Base-by-base conservation (phyloP, 2,329 filamentous ascomycete genomes). In the Monilinia fructigena region DNA sequence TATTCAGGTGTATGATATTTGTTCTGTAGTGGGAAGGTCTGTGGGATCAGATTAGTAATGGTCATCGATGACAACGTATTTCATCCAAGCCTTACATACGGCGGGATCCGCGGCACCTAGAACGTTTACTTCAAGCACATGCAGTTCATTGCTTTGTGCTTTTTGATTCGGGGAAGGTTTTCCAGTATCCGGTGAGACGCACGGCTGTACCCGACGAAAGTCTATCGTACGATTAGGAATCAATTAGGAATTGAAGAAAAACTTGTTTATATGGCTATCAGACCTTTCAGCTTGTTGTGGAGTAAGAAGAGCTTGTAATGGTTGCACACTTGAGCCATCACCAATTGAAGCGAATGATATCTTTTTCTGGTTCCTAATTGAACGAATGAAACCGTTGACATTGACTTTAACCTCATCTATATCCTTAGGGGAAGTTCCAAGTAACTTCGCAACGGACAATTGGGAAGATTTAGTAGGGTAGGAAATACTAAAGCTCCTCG, bases 11-110 rank as follows among this genome's bases (percentile, higher is more conserved):
- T 92, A 73, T 97, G 93, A 73, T 95, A 97, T 79, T 98, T 98
- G 79, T 97, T 97, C 79, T 99, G 95, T 31, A 99, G 86, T 3
- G 95, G 95, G 76, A 92, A 96, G 69, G 89, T 91, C 91, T 98
- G 74, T 38, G 64, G 65, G 8, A 42, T 52, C 26, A 45, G 55
- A 67, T 74, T 63, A 75, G 71, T 38, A 55, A 48, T 65, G 50
- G 42, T 38, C 40, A 61, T 50, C 45, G 26, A 26, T 11, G 5
- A 52, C 2, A 50, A 61, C 7, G 45, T 38, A 52, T 61, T 50
- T 45, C 58, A 40, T 61, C 45, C 28, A 63, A 59, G 42, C 67
- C 72, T 66, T 74, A 79, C 86, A 77, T 82, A 95, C 92, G 78
- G 89, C 86, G 72, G 92, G 84, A 80, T 97, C 89, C 62, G 93